Base-by-base conservation (phyloP, 345 rosid genomes). In the Pseudoturritis turrita region DNA sequence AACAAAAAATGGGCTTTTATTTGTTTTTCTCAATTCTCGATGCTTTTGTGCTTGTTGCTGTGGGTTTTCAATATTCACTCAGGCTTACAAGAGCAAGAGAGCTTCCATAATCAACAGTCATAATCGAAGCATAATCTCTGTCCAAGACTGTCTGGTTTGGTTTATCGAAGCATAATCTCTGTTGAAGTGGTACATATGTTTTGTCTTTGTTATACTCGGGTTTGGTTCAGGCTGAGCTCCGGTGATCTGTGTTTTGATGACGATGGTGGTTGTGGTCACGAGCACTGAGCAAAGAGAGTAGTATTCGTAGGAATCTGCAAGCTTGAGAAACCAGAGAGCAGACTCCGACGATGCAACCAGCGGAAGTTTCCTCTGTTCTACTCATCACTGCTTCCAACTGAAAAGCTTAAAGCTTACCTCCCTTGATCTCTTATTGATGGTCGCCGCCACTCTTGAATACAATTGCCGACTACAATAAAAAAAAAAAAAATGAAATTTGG, bases 321-420 rank as follows among this genome's bases (percentile, higher is more conserved):
- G 51, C 74, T 44, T 75, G 70, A 19, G 60, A 69, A 15, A 75
- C 65, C 5, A 62, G 33, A 46, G 75, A 75, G 60, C 79, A 69
- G 35, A 75, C 28, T 39, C 75, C 65, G 36, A 75, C 70, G 23
- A 69, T 4, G 22, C 79, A 75, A 28, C 74, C 75, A 37, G 69
- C 79, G 0, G 70, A 62, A 10, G 79, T 62, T 69, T 62, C 79
- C 56, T 68, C 75, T 45, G 75, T 68, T 39, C 79, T 54, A 36
- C 70, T 54, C 79, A 75, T 69, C 2, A 23, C 46, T 31, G 45
- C 66, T 67, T 46, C 66, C 25, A 15, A 54, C 41, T n/a, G n/a
- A 43, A n/a, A 6, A 71, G 65, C 66, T 14, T 12, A 13, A 54
- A 10, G 18, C 36, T 18, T 25, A 36, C 36, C 39, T 46, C 28